These are phyloP conservation scores for Isochrysis galbana DNA, from an alignment of 78 protist genomes.

Conservation along the genomic window DNA sequence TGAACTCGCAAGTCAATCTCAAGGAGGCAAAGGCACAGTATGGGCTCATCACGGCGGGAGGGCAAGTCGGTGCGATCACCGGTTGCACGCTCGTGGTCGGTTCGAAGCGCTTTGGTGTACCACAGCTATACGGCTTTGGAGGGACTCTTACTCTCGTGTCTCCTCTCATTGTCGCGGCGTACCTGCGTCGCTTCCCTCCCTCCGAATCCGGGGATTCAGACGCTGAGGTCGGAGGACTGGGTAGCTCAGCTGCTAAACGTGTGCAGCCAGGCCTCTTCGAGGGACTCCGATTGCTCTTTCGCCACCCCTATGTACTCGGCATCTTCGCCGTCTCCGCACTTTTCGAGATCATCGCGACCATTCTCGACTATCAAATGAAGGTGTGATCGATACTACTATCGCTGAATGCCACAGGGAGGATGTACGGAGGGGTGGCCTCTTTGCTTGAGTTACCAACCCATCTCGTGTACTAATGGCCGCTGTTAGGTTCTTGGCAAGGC, in stretches of 20 bases:
- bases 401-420: too few relatives aligned
- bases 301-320: constrained; percentile 36
- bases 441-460: too few relatives aligned
- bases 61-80: constrained; percentile 42
- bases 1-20: background rate
- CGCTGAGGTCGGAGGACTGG: too few relatives aligned
- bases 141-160: background rate
- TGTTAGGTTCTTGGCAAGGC: background rate
- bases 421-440: too few relatives aligned
- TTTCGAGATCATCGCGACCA: constrained; percentile 32
- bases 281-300: constrained; percentile 28
- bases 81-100: constrained; percentile 22
- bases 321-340: constrained; percentile 27
- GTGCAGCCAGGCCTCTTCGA: constrained; percentile 20
- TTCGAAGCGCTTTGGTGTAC: background rate
- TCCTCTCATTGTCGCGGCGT: background rate
- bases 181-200: too few relatives aligned
- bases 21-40: background rate
- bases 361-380: constrained; percentile 44
- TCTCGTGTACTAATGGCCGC: too few relatives aligned
- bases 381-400: too few relatives aligned
- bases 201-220: too few relatives aligned
- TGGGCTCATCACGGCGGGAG: background rate
- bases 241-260: background rate
- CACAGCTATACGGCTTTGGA: background rate